A percentile compares a stretch with the other conserved stretches of the same genome.
phyloP scores from a whole-genome alignment of 345 rosid species.

The thale cress (Arabidopsis thaliana) region DNA sequence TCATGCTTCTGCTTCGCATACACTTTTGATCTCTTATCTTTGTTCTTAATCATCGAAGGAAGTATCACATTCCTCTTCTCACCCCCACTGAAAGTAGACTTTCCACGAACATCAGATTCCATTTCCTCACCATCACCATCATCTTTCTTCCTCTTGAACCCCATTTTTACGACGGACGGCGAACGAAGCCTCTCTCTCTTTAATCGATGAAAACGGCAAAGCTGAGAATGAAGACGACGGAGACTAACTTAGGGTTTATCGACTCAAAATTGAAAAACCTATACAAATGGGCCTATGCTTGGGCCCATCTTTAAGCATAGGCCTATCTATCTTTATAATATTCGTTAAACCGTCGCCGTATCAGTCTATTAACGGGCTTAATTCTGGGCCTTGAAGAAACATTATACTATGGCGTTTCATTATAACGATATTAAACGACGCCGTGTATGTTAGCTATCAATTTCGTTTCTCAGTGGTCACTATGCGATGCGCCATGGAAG shows the following conservation, averaged over 20 bases:
- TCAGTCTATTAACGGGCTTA: background rate
- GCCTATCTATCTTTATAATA: too few relatives aligned
- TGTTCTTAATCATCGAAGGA: slow-evolving; percentile 91
- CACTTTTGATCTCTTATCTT: slow-evolving; percentile 81
- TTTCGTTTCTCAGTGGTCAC: background rate
- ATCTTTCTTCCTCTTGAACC: slow-evolving; percentile 55
- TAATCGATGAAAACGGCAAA: slow-evolving; percentile 9
- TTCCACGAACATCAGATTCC: slow-evolving; percentile 40
- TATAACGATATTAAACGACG: background rate
- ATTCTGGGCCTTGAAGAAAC: background rate
- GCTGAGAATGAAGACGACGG: slow-evolving; percentile 24
- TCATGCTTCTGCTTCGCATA: slow-evolving; percentile 82
- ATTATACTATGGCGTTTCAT: background rate
- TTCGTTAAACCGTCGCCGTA: background rate
- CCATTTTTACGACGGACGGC: slow-evolving; percentile 45
- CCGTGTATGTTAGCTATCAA: background rate
- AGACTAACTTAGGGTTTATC: slow-evolving; percentile 37
- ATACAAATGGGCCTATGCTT: background rate
- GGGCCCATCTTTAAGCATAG: background rate
- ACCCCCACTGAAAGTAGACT: slow-evolving; percentile 11
- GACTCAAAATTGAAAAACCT: background rate
- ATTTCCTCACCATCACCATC: slow-evolving; percentile 44
- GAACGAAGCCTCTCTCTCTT: background rate
- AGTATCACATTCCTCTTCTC: slow-evolving; percentile 63
- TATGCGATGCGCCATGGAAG: slow-evolving; percentile 43